These are phyloP conservation scores for Hydrangea macrophylla DNA, from an alignment of 148 eudicot genomes.

Conservation along the genomic window DNA sequence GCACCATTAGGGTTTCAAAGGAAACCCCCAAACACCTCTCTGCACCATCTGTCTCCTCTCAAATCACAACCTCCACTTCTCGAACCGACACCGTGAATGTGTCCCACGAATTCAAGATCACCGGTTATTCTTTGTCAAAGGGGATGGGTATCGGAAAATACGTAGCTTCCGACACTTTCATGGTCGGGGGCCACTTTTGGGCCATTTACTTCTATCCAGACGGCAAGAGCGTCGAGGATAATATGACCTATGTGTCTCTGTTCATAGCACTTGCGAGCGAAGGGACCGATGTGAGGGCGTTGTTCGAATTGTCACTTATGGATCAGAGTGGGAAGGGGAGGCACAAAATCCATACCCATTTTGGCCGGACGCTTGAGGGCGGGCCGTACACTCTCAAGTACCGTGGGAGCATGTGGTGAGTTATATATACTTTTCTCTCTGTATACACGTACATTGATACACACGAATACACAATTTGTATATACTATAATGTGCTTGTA, in stretches of 20 bases:
- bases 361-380: conserved; percentile 40
- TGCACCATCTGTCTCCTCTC: conserved; percentile 8
- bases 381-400: conserved; percentile 54
- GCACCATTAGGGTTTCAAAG: conserved; percentile 26
- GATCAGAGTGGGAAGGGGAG: conserved; percentile 56
- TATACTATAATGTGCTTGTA: too few species aligned
- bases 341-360: conserved; percentile 52
- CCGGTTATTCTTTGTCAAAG: conserved; percentile 42
- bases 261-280: conserved; percentile 58
- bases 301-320: conserved; percentile 46
- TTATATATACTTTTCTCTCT: too few species aligned
- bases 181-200: conserved; percentile 52
- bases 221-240: conserved; percentile 54
- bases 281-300: conserved; percentile 50
- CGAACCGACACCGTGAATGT: conserved; percentile 39
- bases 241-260: conserved; percentile 37
- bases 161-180: conserved; percentile 48
- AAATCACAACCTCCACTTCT: conserved; percentile 34
- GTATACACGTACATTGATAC: too few species aligned
- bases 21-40: conserved; percentile 22
- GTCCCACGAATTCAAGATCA: conserved; percentile 41
- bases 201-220: conserved; percentile 59
- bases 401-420: conserved; percentile 65
- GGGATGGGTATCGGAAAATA: conserved; percentile 49
- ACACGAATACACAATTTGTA: too few species aligned